phyloP scores from a whole-genome alignment of 192 early-diverging fungal species.

The Linnemannia schmuckeri region DNA sequence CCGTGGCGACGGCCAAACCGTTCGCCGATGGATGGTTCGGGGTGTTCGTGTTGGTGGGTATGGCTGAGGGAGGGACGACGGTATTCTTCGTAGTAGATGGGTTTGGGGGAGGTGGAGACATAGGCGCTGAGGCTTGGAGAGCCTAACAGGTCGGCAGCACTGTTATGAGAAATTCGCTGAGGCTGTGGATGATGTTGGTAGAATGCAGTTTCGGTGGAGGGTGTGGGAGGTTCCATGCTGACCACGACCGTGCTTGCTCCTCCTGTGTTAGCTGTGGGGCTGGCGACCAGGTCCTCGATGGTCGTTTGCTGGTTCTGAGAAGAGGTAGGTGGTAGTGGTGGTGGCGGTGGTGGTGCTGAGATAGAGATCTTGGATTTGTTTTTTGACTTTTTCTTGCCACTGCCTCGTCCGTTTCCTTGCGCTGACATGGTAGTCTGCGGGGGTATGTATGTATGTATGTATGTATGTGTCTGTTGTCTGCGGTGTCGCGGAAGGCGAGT shows the following conservation, averaged over 20 bases:
- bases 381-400: constrained; percentile 2
- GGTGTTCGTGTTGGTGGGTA: constrained; percentile 8
- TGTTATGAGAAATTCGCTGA: background rate
- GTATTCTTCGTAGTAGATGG: background rate
- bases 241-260: background rate
- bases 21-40: constrained; percentile 39
- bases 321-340: background rate
- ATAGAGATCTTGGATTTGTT: background rate
- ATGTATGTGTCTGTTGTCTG: background rate
- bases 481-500: background rate
- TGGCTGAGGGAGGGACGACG: background rate
- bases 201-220: background rate
- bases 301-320: background rate
- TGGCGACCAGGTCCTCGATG: background rate
- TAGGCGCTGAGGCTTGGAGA: background rate
- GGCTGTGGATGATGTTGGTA: background rate
- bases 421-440: background rate
- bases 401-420: background rate
- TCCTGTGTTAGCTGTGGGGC: background rate
- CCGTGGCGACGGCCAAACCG: constrained; percentile 47
- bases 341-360: background rate
- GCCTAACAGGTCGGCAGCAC: background rate
- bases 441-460: background rate
- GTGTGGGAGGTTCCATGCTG: constrained; percentile 18
- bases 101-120: constrained; percentile 11